A percentile compares a stretch with the other conserved stretches of the same genome.
phyloP scores from a whole-genome alignment of 768 basidiomycete genomes.

The Clitopilus passeckerianus region DNA sequence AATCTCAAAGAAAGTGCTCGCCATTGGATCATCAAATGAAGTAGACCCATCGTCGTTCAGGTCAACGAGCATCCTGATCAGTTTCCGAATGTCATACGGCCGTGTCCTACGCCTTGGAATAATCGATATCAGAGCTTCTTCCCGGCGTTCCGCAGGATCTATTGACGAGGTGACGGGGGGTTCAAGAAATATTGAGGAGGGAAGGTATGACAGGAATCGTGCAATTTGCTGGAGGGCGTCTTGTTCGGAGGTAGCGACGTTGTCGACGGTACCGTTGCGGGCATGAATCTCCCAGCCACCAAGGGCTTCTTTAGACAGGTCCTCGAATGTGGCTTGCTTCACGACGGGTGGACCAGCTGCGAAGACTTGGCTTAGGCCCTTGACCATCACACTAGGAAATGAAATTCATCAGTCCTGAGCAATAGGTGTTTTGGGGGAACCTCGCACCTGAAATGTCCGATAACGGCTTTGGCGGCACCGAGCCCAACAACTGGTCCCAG shows the following conservation, averaged over 20 bases:
- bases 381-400: constrained; percentile 31
- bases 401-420: background rate
- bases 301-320: constrained; percentile 27
- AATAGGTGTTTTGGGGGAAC: background rate
- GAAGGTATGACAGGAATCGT: constrained; percentile 31
- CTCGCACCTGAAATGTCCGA: constrained; percentile 30
- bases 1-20: constrained; percentile 30
- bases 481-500: constrained; percentile 35
- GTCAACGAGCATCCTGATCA: constrained; percentile 30
- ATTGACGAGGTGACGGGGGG: constrained; percentile 20
- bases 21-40: constrained; percentile 4
- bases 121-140: constrained; percentile 28
- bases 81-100: constrained; percentile 29
- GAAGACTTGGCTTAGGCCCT: constrained; percentile 30
- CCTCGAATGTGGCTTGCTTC: constrained; percentile 30
- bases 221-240: constrained; percentile 31
- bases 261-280: constrained; percentile 31
- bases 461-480: constrained; percentile 32
- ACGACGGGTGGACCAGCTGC: constrained; percentile 31
- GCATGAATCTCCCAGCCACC: constrained; percentile 33
- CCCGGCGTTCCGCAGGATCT: constrained; percentile 23
- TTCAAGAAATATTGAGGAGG: constrained; percentile 31
- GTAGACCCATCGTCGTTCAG: constrained; percentile 2
- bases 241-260: constrained; percentile 27
- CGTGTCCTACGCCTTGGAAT: constrained; percentile 29